phyloP scores from a whole-genome alignment of 345 rosid genomes.

The Raphanus raphanistrum region DNA sequence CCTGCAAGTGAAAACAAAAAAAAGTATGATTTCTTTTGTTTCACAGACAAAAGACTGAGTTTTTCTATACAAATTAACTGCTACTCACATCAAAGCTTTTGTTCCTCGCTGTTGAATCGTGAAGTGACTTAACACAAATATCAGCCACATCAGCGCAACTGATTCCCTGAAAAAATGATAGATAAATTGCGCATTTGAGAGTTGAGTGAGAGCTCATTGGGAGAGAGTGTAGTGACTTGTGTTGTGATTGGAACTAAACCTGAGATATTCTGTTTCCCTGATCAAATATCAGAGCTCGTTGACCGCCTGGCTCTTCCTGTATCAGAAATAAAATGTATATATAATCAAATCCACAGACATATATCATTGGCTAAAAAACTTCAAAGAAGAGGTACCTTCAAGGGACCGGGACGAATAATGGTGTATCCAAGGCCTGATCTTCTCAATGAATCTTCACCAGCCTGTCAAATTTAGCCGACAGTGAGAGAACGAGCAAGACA shows the following conservation, averaged over 20 bases:
- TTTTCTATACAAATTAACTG: too few species aligned
- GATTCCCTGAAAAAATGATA: constrained; percentile 55
- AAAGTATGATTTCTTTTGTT: neutral
- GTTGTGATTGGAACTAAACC: constrained; percentile 40
- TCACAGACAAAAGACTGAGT: too few species aligned
- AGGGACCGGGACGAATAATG: constrained; percentile 89
- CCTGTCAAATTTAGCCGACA: constrained; percentile 44
- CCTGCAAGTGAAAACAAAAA: constrained; percentile 48
- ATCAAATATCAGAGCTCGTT: constrained; percentile 91
- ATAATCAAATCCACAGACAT: neutral
- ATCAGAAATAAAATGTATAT: neutral
- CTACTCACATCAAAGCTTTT: constrained; percentile 79
- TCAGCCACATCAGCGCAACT: constrained; percentile 95
- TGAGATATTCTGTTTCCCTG: constrained; percentile 94
- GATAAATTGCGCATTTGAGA: neutral
- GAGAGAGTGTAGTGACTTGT: neutral
- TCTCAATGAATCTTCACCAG: constrained; percentile 91
- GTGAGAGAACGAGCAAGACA: neutral
- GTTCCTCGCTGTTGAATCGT: constrained; percentile 89
- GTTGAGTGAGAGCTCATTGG: neutral
- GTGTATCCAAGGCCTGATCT: constrained; percentile 97
- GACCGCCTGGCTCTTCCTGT: constrained; percentile 99
- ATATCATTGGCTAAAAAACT: constrained; percentile 4
- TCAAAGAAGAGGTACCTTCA: constrained; percentile 52
- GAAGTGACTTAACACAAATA: constrained; percentile 89